Conservation (phyloP, 805 yeast species). For the Metschnikowia anglica region DNA sequence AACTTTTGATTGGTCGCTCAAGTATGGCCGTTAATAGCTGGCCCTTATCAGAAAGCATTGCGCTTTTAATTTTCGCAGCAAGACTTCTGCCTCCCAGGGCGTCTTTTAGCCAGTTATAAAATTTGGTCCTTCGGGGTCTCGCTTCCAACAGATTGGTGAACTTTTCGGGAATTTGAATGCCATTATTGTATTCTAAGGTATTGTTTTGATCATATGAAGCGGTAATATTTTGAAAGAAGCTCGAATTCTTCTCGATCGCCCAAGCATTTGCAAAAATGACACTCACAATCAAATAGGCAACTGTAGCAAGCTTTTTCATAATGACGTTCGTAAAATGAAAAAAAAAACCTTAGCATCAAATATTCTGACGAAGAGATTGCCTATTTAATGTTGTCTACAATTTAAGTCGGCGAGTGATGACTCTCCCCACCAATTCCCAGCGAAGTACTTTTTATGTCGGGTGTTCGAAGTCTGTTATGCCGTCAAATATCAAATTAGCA, state of each 20-base stretch:
- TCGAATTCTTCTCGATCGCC: background rate
- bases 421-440: too few species aligned
- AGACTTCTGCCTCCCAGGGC: background rate
- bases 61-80: background rate
- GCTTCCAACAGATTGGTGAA: background rate
- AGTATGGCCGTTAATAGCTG: background rate
- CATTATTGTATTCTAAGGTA: background rate
- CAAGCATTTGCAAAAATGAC: background rate
- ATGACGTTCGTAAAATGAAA: too few species aligned
- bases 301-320: too few species aligned
- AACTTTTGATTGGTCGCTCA: background rate
- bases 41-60: background rate
- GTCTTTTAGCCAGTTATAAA: slow-evolving; percentile 2
- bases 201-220: background rate
- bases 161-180: background rate
- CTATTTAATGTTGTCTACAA: too few species aligned
- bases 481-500: too few species aligned
- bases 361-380: too few species aligned
- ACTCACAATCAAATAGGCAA: background rate
- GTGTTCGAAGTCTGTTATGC: too few species aligned
- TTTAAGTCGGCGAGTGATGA: too few species aligned
- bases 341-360: too few species aligned
- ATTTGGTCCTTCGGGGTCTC: background rate
- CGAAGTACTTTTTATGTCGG: too few species aligned
- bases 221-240: background rate